phyloP scores from a whole-genome alignment of 176 grass and related monocot species.

The Avena atlantica region DNA sequence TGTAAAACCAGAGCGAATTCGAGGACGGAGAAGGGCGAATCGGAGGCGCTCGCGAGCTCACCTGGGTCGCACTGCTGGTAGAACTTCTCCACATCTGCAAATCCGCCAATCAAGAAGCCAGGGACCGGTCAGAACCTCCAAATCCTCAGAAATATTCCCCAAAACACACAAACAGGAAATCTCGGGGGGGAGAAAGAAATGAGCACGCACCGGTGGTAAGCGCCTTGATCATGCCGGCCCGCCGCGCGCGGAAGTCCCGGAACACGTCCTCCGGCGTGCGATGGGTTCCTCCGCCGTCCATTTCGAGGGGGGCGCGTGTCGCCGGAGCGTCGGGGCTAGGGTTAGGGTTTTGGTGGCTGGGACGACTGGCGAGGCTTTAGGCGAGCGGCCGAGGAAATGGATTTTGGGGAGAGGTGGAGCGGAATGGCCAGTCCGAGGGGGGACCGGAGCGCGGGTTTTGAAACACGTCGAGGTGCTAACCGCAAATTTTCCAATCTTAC shows the following conservation, averaged over 20 bases:
- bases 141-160: neutral
- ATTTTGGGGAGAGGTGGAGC: slow-evolving; percentile 35
- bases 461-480: neutral
- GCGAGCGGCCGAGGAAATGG: slow-evolving; percentile 19
- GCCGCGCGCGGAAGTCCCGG: slow-evolving; percentile 85
- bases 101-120: slow-evolving; percentile 28
- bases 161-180: neutral
- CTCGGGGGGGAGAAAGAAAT: neutral
- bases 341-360: slow-evolving; percentile 60
- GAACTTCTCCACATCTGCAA: slow-evolving; percentile 94
- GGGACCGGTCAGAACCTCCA: neutral
- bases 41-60: slow-evolving; percentile 37
- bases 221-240: slow-evolving; percentile 92
- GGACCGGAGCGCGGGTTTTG: slow-evolving; percentile 43
- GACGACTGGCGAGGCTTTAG: slow-evolving; percentile 12
- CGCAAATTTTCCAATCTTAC: neutral
- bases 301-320: slow-evolving; percentile 4
- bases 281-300: slow-evolving; percentile 60
- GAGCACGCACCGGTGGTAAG: slow-evolving; percentile 69
- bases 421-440: neutral
- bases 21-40: neutral
- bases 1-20: slow-evolving; percentile 3
- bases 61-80: slow-evolving; percentile 92
- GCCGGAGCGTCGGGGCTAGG: slow-evolving; percentile 42
- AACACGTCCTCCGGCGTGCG: slow-evolving; percentile 93